Base-by-base conservation (phyloP, 108 stramenopile genomes). In the Cyclotella sp. region DNA sequence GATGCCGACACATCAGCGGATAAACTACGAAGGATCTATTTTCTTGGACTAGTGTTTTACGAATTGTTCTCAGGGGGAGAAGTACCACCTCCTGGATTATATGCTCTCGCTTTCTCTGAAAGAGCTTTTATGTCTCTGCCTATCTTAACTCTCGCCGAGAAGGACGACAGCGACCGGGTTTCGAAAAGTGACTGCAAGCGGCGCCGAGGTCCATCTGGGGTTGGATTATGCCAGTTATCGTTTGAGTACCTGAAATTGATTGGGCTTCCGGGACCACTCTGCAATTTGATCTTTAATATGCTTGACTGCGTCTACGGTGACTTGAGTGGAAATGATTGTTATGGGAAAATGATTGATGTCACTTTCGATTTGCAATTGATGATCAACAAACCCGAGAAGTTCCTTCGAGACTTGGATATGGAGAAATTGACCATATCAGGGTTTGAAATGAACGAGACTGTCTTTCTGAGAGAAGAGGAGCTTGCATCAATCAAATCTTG, bases 281-380 rank as follows among this genome's bases (percentile, higher is more conserved):
- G 77, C 28, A 53, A 77, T 30, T 70, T 77, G 62, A 43, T 77
- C 4, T 46, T 9, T 40, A 70, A 77, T 15, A 70, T 77, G 77
- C 13, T 77, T 22, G 62, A 64, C 44, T 64, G 62, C 21, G 27
- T 27, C 5, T 60, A 64, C 45, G 52, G 63, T 10, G 69, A 70
- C 61, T 43, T 77, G 1, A 68, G 62, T 53, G 68, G 47, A 40
- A 52, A 64, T 43, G 77, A 77, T 44, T 6, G 66, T 11, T 77
- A 64, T 29, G 15, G 46, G 1, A 29, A 29, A 6, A 77, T 70
- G 69, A 21, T 47, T 43, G 77, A 70, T 70, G 41, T 77, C 13
- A 55, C 46, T 16, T 46, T 9, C 55, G 77, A 77, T 46, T 64
- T 77, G 63, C 77, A 70, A 42, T 53, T 70, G 14, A 77, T 77